Percentiles rank a stretch among this genome's conserved stretches.
Conservation (phyloP, 2,329 filamentous ascomycete genomes). For the Trichoderma cornu-damae region DNA sequence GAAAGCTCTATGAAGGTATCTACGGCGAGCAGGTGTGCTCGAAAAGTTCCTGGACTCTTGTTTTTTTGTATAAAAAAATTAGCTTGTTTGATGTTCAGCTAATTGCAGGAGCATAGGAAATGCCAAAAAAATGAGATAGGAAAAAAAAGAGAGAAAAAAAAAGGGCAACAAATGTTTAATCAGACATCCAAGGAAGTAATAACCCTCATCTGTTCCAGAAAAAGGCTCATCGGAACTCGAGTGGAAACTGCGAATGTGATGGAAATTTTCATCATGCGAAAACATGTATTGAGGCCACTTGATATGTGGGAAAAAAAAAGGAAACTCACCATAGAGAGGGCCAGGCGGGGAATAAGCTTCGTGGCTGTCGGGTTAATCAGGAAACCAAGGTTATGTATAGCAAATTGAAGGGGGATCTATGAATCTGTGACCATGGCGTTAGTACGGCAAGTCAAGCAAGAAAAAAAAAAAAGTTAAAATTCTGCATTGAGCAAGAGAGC, state of each 20-base stretch:
- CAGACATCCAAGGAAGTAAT: conserved; percentile 74
- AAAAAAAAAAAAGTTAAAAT: neutral
- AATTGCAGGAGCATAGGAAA: neutral
- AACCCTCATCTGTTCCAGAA: conserved; percentile 63
- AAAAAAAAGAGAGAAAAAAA: conserved; percentile 13
- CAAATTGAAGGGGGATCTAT: neutral
- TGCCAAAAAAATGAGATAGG: neutral
- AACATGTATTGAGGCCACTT: conserved; percentile 18
- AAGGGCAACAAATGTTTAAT: conserved; percentile 35
- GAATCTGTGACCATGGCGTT: conserved; percentile 4
- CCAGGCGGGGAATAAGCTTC: neutral
- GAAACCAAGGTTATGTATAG: neutral
- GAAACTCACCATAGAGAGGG: conserved; percentile 18
- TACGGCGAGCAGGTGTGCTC: neutral
- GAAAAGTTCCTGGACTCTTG: neutral
- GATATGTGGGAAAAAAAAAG: conserved; percentile 15
- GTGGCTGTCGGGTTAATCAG: conserved; percentile 5
- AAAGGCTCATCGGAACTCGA: conserved; percentile 66
- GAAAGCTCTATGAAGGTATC: neutral
- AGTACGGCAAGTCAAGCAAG: neutral
- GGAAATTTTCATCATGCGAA: conserved; percentile 66
- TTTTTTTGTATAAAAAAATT: conserved; percentile 12
- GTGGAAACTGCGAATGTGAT: conserved; percentile 84
- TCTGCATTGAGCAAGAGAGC: conserved; percentile 16
- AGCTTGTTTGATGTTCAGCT: conserved; percentile 5